Percentiles rank a stretch among this genome's conserved stretches.
phyloP scores from a whole-genome alignment of 2,329 filamentous ascomycete species.

The Stemphylium vesicarium region DNA sequence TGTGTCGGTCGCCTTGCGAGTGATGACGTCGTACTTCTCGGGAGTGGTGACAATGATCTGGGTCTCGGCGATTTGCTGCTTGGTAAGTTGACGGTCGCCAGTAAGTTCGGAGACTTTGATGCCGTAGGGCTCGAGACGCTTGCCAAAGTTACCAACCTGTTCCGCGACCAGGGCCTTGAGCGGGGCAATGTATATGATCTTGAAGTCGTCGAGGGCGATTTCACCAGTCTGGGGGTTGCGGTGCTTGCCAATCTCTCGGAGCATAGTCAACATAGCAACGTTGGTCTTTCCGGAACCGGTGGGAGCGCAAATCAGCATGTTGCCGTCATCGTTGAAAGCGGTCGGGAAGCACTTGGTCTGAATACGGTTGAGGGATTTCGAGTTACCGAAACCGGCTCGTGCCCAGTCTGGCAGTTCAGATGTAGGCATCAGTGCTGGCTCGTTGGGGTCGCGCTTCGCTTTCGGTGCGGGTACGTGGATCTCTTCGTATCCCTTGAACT shows the following conservation, averaged over 20 bases:
- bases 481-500: slow-evolving; percentile 98
- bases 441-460: slow-evolving; percentile 79
- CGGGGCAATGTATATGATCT: slow-evolving; percentile 97
- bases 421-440: slow-evolving; percentile 78
- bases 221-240: slow-evolving; percentile 87
- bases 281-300: slow-evolving; percentile 99
- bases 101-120: slow-evolving; percentile 95
- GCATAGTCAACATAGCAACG: slow-evolving; percentile 94
- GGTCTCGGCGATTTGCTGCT: slow-evolving; percentile 97
- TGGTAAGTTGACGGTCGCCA: slow-evolving; percentile 96
- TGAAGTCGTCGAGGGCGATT: slow-evolving; percentile 94
- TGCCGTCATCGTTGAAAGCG: slow-evolving; percentile 92
- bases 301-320: slow-evolving; percentile 96
- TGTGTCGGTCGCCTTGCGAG: slow-evolving; percentile 93
- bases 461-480: slow-evolving; percentile 96
- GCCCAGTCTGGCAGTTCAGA: slow-evolving; percentile 94
- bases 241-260: slow-evolving; percentile 96
- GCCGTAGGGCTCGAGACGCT: slow-evolving; percentile 86
- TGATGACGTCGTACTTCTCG: slow-evolving; percentile 99
- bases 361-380: slow-evolving; percentile 90
- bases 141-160: slow-evolving; percentile 96
- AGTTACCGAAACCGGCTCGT: slow-evolving; percentile 79
- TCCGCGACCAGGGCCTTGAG: slow-evolving; percentile 96
- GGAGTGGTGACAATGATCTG: slow-evolving; percentile 98
- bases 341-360: slow-evolving; percentile 92